A percentile compares a stretch with the other conserved stretches of the same genome.
Conservation (phyloP, 163 green algal genomes). For the Chloromonas sp. region DNA sequence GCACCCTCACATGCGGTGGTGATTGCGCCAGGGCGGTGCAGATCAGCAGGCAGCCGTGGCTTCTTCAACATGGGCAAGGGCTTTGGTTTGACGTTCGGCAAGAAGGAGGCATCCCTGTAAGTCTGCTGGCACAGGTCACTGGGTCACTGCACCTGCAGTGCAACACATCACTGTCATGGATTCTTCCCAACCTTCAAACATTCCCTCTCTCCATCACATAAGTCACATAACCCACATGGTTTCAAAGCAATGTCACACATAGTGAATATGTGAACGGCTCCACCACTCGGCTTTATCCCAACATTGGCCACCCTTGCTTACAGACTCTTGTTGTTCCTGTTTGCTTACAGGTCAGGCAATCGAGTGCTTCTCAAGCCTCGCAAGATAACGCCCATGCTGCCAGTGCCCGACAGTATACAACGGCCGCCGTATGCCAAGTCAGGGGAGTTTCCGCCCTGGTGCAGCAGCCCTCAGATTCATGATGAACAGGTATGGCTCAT, state of each 20-base stretch:
- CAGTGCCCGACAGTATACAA: constrained; percentile 70
- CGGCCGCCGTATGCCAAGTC: constrained; percentile 72
- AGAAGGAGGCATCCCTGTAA: neutral
- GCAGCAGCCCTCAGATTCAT: constrained; percentile 63
- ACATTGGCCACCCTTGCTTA: too few relatives aligned
- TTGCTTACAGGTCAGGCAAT: neutral
- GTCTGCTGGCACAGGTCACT: neutral
- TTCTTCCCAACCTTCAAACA: too few relatives aligned
- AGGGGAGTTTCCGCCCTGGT: constrained; percentile 48
- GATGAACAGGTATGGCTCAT: constrained; percentile 33
- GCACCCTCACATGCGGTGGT: too few relatives aligned
- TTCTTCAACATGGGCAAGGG: neutral
- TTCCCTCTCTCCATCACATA: too few relatives aligned
- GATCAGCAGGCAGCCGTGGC: too few relatives aligned
- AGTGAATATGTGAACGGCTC: too few relatives aligned
- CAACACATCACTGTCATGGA: too few relatives aligned
- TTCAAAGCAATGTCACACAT: too few relatives aligned
- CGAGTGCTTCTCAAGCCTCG: constrained; percentile 34
- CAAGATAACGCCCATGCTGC: constrained; percentile 46
- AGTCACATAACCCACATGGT: too few relatives aligned
- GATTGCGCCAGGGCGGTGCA: neutral
- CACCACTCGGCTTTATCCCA: too few relatives aligned
- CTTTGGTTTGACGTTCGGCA: neutral
- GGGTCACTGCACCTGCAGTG: too few relatives aligned
- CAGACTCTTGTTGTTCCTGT: neutral